These are phyloP conservation scores for Botrytis fragariae DNA, from an alignment of 2,329 filamentous ascomycete species.

Conservation along the genomic window DNA sequence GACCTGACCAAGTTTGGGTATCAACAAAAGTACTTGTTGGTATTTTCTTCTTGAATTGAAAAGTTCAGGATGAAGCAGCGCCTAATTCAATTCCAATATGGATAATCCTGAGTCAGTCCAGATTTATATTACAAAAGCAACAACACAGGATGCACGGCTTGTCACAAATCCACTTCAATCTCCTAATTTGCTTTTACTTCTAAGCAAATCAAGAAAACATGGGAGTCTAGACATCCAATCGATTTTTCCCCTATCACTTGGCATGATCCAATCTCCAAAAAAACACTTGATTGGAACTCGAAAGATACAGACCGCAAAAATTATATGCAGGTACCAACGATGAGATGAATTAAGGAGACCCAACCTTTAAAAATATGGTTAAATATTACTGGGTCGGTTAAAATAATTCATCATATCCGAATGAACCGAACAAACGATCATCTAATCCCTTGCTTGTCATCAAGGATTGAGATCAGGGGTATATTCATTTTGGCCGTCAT, in stretches of 20 bases:
- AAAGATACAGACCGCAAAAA: neutral
- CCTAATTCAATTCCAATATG: neutral
- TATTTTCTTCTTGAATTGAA: neutral
- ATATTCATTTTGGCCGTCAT: neutral
- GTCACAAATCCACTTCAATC: neutral
- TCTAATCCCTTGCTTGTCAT: slow-evolving; percentile 2
- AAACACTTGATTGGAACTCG: too few species aligned
- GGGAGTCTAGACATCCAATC: neutral
- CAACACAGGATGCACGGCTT: neutral
- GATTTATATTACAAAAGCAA: neutral
- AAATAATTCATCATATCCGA: slow-evolving; percentile 3
- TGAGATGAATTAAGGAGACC: slow-evolving; percentile 4
- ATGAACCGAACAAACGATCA: neutral
- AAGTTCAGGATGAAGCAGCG: neutral
- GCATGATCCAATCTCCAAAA: slow-evolving; percentile 12
- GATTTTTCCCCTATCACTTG: neutral
- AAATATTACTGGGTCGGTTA: neutral
- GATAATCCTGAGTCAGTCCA: neutral
- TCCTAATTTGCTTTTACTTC: neutral
- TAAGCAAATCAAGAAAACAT: neutral
- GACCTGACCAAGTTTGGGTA: neutral
- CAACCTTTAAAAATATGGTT: neutral
- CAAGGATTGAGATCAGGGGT: slow-evolving; percentile 9
- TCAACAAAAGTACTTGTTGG: neutral
- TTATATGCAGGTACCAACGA: neutral